Base-by-base conservation (phyloP, 805 yeast species). In the Starmerella roubikii region DNA sequence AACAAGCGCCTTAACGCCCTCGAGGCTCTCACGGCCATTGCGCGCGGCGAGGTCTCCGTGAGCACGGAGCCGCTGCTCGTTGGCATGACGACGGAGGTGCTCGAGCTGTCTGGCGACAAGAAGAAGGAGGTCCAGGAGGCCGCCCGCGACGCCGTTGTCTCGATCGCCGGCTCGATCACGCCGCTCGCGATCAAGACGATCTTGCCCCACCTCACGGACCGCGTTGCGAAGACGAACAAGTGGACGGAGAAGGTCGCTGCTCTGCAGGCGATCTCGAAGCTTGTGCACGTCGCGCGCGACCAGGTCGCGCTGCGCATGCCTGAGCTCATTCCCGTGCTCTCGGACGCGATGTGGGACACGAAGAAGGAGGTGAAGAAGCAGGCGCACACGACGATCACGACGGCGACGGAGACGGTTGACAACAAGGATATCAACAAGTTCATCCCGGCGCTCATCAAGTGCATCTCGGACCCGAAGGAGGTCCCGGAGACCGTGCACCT, bases 321-420 rank as follows among this genome's bases (percentile, higher is more conserved):
- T 60, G 97, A 91, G 74, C 77, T 91, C 65, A 88, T 91, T 59
- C 98, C 99, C 67, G 91, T 79, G 54, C 72, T 91, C 59, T 91
- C 98, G 56, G 99, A 91, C 74, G 84, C 96, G 59, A 91, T 91
- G 97, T 91, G 99, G 99, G 98, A 91, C 70, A 91, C 99, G 69
- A 91, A 91, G 78, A 72, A 74, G 68, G 97, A 91, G 62, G 98
- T 91, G 63, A 91, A 91, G 79, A 74, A 72, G 55, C 94, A 93
- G 64, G 97, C 99, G 51, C 81, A 91, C 56, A 78, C 77, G 58
- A 84, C 97, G 66, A 85, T 91, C 76, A 74, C 86, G 67, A 83
- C 84, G 69, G 78, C 94, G 55, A 91, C 98, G 58, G 91, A 86
- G 67, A 85, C 97, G 60, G 88, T 91, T 55, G 93, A 88, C 67